Evolutionary conservation across 1,139 yeast species (phyloP), one percentile per base, ranked within the genome.

Genomic region (Kazachstania sp.): DNA sequence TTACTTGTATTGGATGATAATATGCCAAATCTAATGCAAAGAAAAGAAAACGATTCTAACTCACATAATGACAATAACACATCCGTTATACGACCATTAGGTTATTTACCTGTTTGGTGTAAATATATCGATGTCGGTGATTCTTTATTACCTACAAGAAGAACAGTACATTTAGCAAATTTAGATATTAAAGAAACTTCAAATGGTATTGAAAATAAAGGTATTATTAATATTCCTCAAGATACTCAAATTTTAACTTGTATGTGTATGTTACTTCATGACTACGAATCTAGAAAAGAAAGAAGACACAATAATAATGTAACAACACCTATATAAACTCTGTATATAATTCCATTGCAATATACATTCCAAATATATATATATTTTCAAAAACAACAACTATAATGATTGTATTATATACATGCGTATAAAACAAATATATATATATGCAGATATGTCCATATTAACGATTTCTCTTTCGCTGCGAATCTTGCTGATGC

Each of bases 201-300:
- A 29, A 30, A 23, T 19, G 12, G 18, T 12, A 43, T 41, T 4
- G 41, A 43, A 12, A 44, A 37, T 30, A 18, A 8, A 8, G 41
- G 47, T 28, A 16, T 59, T 1, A 20, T 49, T 13, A 55, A 56
- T 29, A 55, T 67, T 8, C 64, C 70, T 1, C 61, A 61, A 53
- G 54, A 55, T 37, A 60, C 69, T 1, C 54, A 63, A 43, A 63
- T 65, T 5, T 45, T 66, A 29, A 59, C 67, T 0, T 66, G 70
- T 49, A 66, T 67, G 69, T 56, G 68, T 8, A 51, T 68, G 59
- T 58, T 66, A 3, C 48, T 68, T 23, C 68, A 61, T 47, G 64
- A 58, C 23, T 55, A 56, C 32, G 66, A 62, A 48, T 54, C 62
- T 15, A 52, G 63, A 30, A 62, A 62, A 46, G 66, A 61, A 34